Evolutionary conservation across 2,329 filamentous ascomycete species (phyloP), one percentile per base, ranked within the genome.

Genomic region (Madurella fahalii): DNA sequence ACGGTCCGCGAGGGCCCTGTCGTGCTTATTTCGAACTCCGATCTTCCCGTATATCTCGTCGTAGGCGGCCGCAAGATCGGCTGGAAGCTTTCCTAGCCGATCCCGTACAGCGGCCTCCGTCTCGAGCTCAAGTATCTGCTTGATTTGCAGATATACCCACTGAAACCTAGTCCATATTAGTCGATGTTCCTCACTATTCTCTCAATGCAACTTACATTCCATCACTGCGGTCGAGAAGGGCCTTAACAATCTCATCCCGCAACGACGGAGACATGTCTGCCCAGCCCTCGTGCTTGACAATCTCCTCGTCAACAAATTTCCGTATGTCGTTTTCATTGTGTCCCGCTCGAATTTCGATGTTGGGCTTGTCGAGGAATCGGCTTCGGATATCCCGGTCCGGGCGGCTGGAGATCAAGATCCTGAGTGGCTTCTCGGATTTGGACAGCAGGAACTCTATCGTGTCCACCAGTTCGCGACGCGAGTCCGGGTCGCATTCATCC

Each of bases 401-500:
- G 0, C 68, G 61, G 52, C 69, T 68, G 0, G 68, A 68, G 43
- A 71, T 65, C 42, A 71, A 71, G 9, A 73, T 51, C 31, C 68
- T 70, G 4, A 72, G 55, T 1, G 64, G 62, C 1, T 60, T 63
- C 2, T 55, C 46, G 9, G 65, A 57, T 4, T 61, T n/a, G 2
- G 30, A 20, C 2, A 69, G 9, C 5, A 72, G 49, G 2, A 40
- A 40, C 2, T 66, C 49, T 4, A 73, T 52, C 0, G 50, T 31
- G 9, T 66, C 52, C 17, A 71, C 54, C 5, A 73, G 52, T 8
- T 62, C 44, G 5, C 52, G 30, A 12, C 70, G 64, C 2, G 58
- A 55, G 5, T 53, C 43, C 4, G 50, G 42, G 5, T 70, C 58
- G 50, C 68, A 71, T 58, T 73, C 71, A 47, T 72, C 71, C 40